phyloP scores from a whole-genome alignment of 352 stramenopile genomes.

The Blastocystis hominis region DNA sequence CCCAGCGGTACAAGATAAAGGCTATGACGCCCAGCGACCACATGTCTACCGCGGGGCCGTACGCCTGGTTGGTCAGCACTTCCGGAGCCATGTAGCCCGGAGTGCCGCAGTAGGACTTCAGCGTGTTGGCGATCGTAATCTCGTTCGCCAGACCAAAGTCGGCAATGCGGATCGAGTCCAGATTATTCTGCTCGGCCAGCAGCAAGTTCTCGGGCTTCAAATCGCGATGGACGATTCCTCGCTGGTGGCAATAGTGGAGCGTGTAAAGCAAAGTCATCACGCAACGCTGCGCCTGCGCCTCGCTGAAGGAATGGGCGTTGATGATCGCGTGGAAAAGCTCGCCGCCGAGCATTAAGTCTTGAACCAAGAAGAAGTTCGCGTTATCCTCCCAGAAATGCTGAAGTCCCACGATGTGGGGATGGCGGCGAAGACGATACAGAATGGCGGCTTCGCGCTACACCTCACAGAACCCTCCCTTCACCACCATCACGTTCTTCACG shows the following conservation, averaged over 20 bases:
- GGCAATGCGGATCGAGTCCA: constrained; percentile 97
- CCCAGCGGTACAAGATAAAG: constrained; percentile 71
- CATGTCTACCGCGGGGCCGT: constrained; percentile 92
- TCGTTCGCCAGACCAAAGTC: constrained; percentile 98
- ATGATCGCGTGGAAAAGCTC: constrained; percentile 51
- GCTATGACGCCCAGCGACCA: constrained; percentile 97
- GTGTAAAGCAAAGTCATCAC: constrained; percentile 71
- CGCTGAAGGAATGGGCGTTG: constrained; percentile 65
- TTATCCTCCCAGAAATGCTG: constrained; percentile 81
- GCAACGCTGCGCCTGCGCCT: constrained; percentile 72
- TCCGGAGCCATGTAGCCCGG: constrained; percentile 97
- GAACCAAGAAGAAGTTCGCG: constrained; percentile 90
- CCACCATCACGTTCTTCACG: constrained; percentile 49
- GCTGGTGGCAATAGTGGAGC: constrained; percentile 76
- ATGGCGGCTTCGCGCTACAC: constrained; percentile 22
- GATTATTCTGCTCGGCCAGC: constrained; percentile 70
- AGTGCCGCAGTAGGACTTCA: constrained; percentile 88
- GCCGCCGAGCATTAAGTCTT: constrained; percentile 67
- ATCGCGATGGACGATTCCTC: constrained; percentile 69
- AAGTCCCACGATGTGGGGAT: constrained; percentile 81
- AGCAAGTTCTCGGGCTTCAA: constrained; percentile 76
- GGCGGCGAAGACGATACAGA: constrained; percentile 62
- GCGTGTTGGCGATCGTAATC: constrained; percentile 93
- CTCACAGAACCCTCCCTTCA: not conserved
- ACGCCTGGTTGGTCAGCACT: constrained; percentile 68